phyloP scores from a whole-genome alignment of 2,329 filamentous ascomycete genomes.

The Metarhizium brunneum region DNA sequence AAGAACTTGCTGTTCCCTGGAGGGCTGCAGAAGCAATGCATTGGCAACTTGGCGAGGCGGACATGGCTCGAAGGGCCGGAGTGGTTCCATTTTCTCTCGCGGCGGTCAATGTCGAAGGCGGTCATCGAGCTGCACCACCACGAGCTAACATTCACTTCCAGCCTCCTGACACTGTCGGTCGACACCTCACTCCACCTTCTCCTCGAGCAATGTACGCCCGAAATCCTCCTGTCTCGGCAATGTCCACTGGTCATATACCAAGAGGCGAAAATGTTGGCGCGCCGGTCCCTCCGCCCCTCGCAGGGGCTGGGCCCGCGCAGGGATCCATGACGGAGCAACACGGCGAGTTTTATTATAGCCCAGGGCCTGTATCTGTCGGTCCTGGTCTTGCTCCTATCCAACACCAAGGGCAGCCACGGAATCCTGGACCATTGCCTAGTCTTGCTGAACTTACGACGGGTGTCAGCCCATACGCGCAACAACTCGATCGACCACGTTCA shows the following conservation, averaged over 20 bases:
- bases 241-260: slow-evolving; percentile 25
- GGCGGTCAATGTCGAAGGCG: slow-evolving; percentile 38
- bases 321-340: slow-evolving; percentile 17
- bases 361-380: slow-evolving; percentile 33
- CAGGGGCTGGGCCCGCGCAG: slow-evolving; percentile 11
- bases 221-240: slow-evolving; percentile 20
- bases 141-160: slow-evolving; percentile 33
- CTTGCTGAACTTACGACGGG: slow-evolving; percentile 56
- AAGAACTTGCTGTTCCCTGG: slow-evolving; percentile 94
- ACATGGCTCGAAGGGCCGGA: slow-evolving; percentile 89
- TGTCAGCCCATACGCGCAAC: slow-evolving; percentile 49
- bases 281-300: slow-evolving; percentile 21
- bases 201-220: slow-evolving; percentile 31
- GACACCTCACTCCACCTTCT: slow-evolving; percentile 32
- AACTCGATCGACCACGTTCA: slow-evolving; percentile 21
- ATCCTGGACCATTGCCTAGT: slow-evolving; percentile 45
- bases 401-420: slow-evolving; percentile 26
- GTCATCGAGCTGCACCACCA: slow-evolving; percentile 28
- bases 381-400: slow-evolving; percentile 46
- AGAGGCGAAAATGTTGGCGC: slow-evolving; percentile 12
- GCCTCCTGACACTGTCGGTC: slow-evolving; percentile 35
- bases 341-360: slow-evolving; percentile 21
- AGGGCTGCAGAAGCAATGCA: slow-evolving; percentile 95
- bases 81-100: slow-evolving; percentile 75
- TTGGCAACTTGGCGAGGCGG: slow-evolving; percentile 87